Conservation (phyloP, 176 grass and related monocot species). For the Oryza meyeriana region DNA sequence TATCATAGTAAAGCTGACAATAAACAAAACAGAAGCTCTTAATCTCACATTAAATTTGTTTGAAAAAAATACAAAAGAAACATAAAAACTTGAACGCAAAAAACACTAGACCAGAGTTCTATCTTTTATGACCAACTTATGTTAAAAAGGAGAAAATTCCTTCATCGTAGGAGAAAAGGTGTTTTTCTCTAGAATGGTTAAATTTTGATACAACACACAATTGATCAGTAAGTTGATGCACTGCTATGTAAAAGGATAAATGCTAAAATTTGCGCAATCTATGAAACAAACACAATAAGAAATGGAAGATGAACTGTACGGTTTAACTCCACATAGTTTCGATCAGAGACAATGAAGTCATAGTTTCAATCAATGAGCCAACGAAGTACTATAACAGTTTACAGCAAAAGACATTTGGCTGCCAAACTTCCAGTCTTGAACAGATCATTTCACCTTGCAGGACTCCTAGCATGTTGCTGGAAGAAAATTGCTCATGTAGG, state of each 20-base stretch:
- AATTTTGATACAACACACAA: not conserved
- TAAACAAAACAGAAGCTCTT: not conserved
- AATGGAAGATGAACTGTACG: not conserved
- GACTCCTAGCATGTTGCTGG: slow-evolving; percentile 28
- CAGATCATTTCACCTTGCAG: not conserved
- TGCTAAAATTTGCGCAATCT: not conserved
- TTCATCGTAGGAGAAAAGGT: not conserved
- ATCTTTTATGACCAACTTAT: not conserved
- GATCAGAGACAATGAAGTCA: no score
- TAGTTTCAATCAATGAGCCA: not conserved
- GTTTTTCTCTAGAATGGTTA: not conserved
- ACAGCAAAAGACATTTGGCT: not conserved
- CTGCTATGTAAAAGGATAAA: not conserved
- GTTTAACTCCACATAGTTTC: not conserved
- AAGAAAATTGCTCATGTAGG: slow-evolving; percentile 51
- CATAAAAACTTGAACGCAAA: not conserved
- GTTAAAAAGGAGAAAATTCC: not conserved
- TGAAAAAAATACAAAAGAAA: not conserved
- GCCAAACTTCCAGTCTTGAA: not conserved
- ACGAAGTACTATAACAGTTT: not conserved
- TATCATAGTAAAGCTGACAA: not conserved
- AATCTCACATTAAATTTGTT: not conserved
- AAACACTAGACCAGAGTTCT: not conserved
- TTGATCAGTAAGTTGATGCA: not conserved
- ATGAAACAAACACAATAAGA: not conserved